A percentile compares a stretch with the other conserved stretches of the same genome.
Conservation (phyloP, 305 asterid genomes). For the Salvia sclarea region DNA sequence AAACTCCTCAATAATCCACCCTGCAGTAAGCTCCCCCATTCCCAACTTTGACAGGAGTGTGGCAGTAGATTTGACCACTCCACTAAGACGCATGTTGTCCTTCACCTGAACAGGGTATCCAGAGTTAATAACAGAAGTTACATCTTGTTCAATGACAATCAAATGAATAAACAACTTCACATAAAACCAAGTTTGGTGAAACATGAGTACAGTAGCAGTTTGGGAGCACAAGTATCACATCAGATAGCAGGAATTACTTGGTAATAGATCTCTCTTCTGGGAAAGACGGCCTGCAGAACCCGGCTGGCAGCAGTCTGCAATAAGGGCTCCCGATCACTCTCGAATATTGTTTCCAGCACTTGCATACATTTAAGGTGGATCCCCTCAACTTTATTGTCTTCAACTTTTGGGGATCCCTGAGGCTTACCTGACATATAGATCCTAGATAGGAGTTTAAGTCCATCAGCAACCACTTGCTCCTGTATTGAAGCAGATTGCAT, state of each 20-base stretch:
- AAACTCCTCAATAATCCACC: constrained; percentile 94
- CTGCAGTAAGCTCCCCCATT: constrained; percentile 77
- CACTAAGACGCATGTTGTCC: constrained; percentile 89
- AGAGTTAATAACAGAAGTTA: constrained; percentile 26
- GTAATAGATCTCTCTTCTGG: constrained; percentile 82
- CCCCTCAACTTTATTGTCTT: constrained; percentile 62
- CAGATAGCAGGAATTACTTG: constrained; percentile 57
- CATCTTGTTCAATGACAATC: neutral
- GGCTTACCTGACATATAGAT: constrained; percentile 64
- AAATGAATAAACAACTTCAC: constrained; percentile 10
- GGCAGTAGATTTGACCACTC: constrained; percentile 88
- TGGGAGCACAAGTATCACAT: constrained; percentile 4
- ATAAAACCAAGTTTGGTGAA: constrained; percentile 19
- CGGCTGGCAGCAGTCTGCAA: constrained; percentile 86
- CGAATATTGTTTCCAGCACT: constrained; percentile 82
- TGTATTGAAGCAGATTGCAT: constrained; percentile 73
- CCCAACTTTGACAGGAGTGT: constrained; percentile 80
- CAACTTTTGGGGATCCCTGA: constrained; percentile 58
- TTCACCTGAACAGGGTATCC: constrained; percentile 61
- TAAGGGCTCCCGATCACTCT: constrained; percentile 93
- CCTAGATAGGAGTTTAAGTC: constrained; percentile 84
- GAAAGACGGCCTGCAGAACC: constrained; percentile 84
- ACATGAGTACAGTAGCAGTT: constrained; percentile 25
- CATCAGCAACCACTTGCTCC: constrained; percentile 96
- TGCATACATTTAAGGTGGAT: constrained; percentile 69